These are phyloP conservation scores for Apiospora kogelbergensis DNA, from an alignment of 2,329 filamentous ascomycete species.

Conservation along the genomic window DNA sequence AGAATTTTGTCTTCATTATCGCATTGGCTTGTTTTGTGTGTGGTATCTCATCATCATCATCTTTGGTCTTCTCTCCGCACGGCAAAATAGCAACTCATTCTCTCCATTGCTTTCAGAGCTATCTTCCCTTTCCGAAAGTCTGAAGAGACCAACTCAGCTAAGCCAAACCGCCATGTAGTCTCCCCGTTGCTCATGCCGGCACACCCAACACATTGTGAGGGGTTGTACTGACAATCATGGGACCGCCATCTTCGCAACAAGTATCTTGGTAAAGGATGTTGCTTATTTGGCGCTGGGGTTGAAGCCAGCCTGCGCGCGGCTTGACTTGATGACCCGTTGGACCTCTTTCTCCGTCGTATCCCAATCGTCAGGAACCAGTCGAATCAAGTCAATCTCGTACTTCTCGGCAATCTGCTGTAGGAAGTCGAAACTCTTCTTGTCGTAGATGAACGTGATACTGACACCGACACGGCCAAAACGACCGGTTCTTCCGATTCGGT, in stretches of 20 bases:
- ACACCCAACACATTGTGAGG: not conserved
- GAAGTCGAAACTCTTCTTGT: conserved; percentile 76
- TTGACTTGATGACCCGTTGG: conserved; percentile 76
- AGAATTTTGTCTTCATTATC: not conserved
- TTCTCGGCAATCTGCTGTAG: conserved; percentile 77
- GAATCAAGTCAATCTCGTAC: conserved; percentile 79
- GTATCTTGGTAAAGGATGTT: not conserved
- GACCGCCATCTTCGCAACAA: not conserved
- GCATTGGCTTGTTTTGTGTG: not conserved
- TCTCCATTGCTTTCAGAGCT: not conserved
- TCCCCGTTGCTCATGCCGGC: not conserved
- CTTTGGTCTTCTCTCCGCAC: not conserved
- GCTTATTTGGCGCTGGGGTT: conserved; percentile 36
- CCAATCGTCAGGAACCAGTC: conserved; percentile 85
- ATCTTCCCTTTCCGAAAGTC: not conserved
- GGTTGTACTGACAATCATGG: not conserved
- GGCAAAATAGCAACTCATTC: not conserved
- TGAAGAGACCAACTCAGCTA: not conserved
- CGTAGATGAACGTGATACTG: conserved; percentile 91
- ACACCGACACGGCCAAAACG: conserved; percentile 96
- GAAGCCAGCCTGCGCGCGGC: conserved; percentile 56
- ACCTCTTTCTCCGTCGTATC: conserved; percentile 83
- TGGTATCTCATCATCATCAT: conserved; percentile 8
- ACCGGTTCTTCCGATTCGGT: conserved; percentile 95
- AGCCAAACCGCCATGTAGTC: not conserved